A percentile compares a stretch with the other conserved stretches of the same genome.
These are phyloP conservation scores for Geosmithia morbida DNA, from an alignment of 2,329 filamentous ascomycete genomes.

Conservation along the genomic window DNA sequence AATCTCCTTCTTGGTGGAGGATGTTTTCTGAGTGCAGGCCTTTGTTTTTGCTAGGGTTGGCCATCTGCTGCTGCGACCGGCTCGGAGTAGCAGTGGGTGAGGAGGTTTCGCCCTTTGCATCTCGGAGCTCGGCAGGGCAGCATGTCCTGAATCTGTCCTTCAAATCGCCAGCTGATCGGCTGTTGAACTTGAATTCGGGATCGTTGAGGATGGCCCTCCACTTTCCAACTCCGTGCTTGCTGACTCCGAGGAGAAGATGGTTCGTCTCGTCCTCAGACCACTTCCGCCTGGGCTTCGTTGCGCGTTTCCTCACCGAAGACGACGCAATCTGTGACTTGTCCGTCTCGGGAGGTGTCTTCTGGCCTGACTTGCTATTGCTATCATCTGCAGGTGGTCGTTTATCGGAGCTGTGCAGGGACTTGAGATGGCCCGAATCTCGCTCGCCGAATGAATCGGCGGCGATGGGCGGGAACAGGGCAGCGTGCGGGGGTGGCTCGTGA, in stretches of 20 bases:
- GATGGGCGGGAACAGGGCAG: constrained; percentile 49
- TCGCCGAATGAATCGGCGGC: constrained; percentile 39
- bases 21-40: constrained; percentile 41
- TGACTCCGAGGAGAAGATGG: constrained; percentile 44
- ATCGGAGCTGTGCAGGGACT: constrained; percentile 12
- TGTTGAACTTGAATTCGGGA: constrained; percentile 43
- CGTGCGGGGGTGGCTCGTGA: constrained; percentile 45
- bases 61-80: neutral
- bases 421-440: constrained; percentile 25
- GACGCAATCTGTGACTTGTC: constrained; percentile 2
- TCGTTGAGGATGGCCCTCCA: constrained; percentile 53
- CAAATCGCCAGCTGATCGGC: constrained; percentile 44
- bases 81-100: constrained; percentile 7
- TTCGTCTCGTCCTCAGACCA: constrained; percentile 54
- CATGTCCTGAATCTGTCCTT: constrained; percentile 55
- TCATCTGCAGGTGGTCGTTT: constrained; percentile 14
- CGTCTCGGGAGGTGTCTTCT: neutral
- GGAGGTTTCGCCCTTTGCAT: constrained; percentile 15
- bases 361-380: neutral
- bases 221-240: constrained; percentile 47
- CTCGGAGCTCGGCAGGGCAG: constrained; percentile 45
- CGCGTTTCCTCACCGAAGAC: constrained; percentile 28
- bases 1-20: constrained; percentile 21
- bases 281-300: constrained; percentile 42
- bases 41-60: constrained; percentile 17